Base-by-base conservation (phyloP, 306 rosid genomes). In the Albizia julibrissin region DNA sequence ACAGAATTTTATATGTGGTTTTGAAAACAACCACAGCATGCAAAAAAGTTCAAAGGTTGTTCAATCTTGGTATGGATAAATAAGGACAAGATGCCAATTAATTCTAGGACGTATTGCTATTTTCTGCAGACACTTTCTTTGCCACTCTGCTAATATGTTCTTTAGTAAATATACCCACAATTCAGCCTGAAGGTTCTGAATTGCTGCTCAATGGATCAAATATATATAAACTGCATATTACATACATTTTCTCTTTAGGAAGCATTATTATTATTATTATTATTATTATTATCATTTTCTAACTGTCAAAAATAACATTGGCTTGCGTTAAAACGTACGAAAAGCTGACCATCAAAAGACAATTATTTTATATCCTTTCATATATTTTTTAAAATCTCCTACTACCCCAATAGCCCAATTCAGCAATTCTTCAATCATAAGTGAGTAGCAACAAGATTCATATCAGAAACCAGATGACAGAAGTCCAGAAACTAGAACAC, bases 361-460 rank as follows among this genome's bases (percentile, higher is more conserved):
- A n/a, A n/a, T n/a, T n/a, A 1, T 24, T 64, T 40, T 65, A 47
- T 12, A 3, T 46, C 50, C 50, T 37, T 37, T 14, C 56, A 14
- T 18, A 15, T 49, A 49, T 49, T 50, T 46, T 65, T 40, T 31
- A 49, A 22, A 72, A 22, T 42, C 19, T 31, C 71, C 79, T 22
- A 8, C 13, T 29, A 34, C 39, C 39, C 27, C 61, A 47, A 22
- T 62, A 62, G 69, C 56, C 34, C 22, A 56, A 79, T 74, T 86
- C 66, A 16, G 16, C 42, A 29, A 40, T 74, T 86, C 71, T n/a
- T 29, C 42, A 29, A 40, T 22, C 26, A 76, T 34, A 67, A 47
- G 70, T 78, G 73, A 42, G 29, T 54, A 76, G 73, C 42, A 61
- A 50, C 69, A 81, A 61, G 44, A 72, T 29, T 50, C 18, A 50